Evolutionary conservation across 192 early-diverging fungal genomes (phyloP).

Genomic region (Diversispora epigaea): DNA sequence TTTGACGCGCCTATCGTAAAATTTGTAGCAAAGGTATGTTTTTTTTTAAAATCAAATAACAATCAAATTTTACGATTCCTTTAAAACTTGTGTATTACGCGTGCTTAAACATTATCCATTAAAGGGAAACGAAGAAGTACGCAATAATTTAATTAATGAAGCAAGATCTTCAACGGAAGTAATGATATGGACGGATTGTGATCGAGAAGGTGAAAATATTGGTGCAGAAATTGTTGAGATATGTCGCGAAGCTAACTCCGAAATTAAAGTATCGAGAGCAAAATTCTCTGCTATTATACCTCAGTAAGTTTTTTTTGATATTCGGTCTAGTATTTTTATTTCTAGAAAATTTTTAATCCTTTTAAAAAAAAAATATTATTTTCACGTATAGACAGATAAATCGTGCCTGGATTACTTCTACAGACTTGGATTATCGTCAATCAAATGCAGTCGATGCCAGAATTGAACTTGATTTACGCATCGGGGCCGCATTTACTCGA

Average conservation of each 20-base stretch:
- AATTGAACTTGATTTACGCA: slow-evolving; percentile 85
- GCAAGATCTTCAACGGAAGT: slow-evolving; percentile 62
- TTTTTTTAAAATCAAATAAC: no score
- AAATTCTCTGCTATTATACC: slow-evolving; percentile 85
- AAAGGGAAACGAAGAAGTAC: slow-evolving; percentile 54
- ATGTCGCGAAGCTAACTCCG: slow-evolving; percentile 60
- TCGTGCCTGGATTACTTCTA: slow-evolving; percentile 16
- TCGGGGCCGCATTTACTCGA: slow-evolving; percentile 91
- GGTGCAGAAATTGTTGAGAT: slow-evolving; percentile 78
- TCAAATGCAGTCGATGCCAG: slow-evolving; percentile 82
- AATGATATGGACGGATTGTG: slow-evolving; percentile 99
- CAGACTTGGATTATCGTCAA: slow-evolving; percentile 66
- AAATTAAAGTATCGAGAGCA: slow-evolving; percentile 76
- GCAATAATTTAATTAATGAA: slow-evolving; percentile 64
- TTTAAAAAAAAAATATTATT: no score
- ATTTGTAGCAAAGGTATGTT: slow-evolving; percentile 45
- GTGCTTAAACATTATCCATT: not conserved
- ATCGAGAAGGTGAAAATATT: slow-evolving; percentile 94
- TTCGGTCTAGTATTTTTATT: no score
- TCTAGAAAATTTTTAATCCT: no score
- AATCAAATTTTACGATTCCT: no score
- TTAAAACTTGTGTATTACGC: no score
- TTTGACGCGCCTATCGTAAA: slow-evolving; percentile 71
- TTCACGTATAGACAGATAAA: not conserved
- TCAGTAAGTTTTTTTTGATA: slow-evolving; percentile 45